A percentile compares a stretch with the other conserved stretches of the same genome.
These are phyloP conservation scores for Scheffersomyces segobiensis DNA, from an alignment of 1,139 yeast species.

Conservation along the genomic window DNA sequence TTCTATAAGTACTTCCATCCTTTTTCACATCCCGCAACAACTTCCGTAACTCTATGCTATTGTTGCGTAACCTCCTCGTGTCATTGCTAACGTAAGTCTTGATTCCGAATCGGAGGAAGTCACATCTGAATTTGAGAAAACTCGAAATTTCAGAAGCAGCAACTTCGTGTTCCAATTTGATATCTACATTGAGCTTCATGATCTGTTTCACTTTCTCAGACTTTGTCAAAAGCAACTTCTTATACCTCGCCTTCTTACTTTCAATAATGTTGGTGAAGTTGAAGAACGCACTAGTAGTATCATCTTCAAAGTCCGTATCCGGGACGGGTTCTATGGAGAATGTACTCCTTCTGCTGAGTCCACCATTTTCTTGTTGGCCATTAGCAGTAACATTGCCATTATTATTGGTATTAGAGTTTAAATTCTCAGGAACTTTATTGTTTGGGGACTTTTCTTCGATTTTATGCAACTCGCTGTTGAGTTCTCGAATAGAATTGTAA, in stretches of 20 bases:
- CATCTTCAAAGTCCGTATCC: constrained; percentile 8
- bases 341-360: constrained; percentile 4
- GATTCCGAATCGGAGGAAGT: constrained; percentile 38
- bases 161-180: constrained; percentile 54
- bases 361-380: neutral
- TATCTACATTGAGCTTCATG: constrained; percentile 33
- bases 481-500: constrained; percentile 26
- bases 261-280: constrained; percentile 36
- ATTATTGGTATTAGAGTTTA: neutral
- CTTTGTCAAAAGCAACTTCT: constrained; percentile 29
- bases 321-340: constrained; percentile 4
- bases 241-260: constrained; percentile 35
- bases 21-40: neutral
- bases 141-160: constrained; percentile 64
- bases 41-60: constrained; percentile 1
- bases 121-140: constrained; percentile 51
- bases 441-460: constrained; percentile 17
- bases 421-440: neutral
- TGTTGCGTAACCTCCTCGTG: constrained; percentile 6
- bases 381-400: neutral
- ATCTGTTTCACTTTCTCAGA: constrained; percentile 36
- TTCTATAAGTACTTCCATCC: neutral
- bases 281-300: constrained; percentile 24
- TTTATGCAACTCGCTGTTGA: constrained; percentile 32
- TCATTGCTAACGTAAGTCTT: constrained; percentile 26